Base-by-base conservation (phyloP, 768 basidiomycete species). In the Austroboletus eburneus region DNA sequence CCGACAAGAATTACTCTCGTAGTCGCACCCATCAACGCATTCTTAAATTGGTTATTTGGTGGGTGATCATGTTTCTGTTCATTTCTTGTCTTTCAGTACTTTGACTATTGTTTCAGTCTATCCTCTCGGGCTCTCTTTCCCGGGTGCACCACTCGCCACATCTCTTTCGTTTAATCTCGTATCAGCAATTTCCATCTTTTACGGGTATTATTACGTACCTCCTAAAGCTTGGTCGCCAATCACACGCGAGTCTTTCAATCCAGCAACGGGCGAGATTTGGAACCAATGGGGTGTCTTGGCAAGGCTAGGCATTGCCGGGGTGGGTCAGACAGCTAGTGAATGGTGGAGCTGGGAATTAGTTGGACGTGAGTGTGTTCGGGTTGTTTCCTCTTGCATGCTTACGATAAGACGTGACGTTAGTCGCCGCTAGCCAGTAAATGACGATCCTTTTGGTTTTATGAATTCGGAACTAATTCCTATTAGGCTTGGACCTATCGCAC, bases 321-420 rank as follows among this genome's bases (percentile, higher is more conserved):
- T 91, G 18, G 45, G 82, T 1, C 91, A 92, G 64, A 85, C 80
- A 4, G 90, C 89, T 1, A 83, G 81, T 4, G 95, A 96, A 66
- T 98, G 94, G 95, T 97, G 94, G 92, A 85, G 87, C 32, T 95
- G 95, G 95, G 93, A 96, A 67, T 75, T 91, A 6, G 67, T 87
- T 25, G 84, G 83, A 20, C 69, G 64, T 66, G 46, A 55, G 64
- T 56, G 5, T n/a, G 18, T 30, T 18, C 37, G 23, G 9, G 9
- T 1, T 14, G 0, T 36, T 29, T 16, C 38, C 17, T 39, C 14
- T 16, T 22, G 30, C 9, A 36, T 42, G 9, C 34, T 41, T 14
- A 33, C 42, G 27, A 50, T 18, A 13, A 17, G 27, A 36, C 20
- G 9, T 24, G 12, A 6, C 8, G 9, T 18, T 29, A 80, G 77